Percentiles rank a stretch among this genome's conserved stretches.
These are phyloP conservation scores for Rhizophagus sp. DNA, from an alignment of 192 early-diverging fungal genomes.

Conservation along the genomic window DNA sequence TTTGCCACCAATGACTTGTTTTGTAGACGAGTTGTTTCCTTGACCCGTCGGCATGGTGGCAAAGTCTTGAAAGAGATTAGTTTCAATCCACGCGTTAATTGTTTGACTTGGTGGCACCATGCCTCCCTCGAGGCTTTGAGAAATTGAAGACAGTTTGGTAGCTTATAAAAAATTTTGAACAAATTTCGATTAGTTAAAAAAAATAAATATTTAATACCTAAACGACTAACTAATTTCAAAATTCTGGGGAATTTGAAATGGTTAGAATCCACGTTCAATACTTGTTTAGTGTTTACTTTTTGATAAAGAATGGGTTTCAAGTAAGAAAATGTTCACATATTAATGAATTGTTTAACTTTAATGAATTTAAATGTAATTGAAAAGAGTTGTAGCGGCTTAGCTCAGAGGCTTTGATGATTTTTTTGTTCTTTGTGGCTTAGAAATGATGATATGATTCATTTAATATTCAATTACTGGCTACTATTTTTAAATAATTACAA, in stretches of 20 bases:
- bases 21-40: background rate
- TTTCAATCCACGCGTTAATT: slow-evolving; percentile 27
- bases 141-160: slow-evolving; percentile 13
- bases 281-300: background rate
- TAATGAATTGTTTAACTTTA: background rate
- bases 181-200: background rate
- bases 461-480: too few relatives aligned
- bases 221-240: background rate
- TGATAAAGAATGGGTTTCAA: background rate
- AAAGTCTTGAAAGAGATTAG: slow-evolving; percentile 26
- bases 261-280: background rate
- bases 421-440: background rate
- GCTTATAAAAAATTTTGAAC: background rate
- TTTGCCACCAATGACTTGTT: slow-evolving; percentile 2
- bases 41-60: slow-evolving; percentile 23
- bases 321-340: background rate
- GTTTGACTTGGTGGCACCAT: slow-evolving; percentile 28
- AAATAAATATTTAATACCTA: background rate
- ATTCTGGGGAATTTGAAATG: background rate
- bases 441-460: background rate
- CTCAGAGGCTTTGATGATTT: background rate
- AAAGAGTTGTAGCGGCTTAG: background rate
- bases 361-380: background rate
- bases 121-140: slow-evolving; percentile 23
- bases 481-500: too few relatives aligned